Percentiles rank a stretch among this genome's conserved stretches.
These are phyloP conservation scores for Ustilago trichophora DNA, from an alignment of 1,284 basidiomycete genomes.

Conservation along the genomic window DNA sequence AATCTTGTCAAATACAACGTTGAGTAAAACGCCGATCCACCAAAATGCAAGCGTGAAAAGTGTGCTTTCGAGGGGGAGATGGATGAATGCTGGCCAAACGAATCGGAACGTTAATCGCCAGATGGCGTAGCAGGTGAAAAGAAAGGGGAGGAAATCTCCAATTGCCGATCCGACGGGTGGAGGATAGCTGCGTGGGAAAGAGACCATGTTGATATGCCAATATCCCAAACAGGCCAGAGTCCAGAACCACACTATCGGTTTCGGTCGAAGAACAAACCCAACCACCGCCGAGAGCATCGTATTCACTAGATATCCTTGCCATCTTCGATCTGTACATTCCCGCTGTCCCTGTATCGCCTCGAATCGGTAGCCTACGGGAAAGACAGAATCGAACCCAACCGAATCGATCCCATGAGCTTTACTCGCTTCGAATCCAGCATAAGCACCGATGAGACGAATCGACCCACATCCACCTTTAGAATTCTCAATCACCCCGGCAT, in stretches of 20 bases:
- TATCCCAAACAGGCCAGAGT: slow-evolving; percentile 83
- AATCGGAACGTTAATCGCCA: slow-evolving; percentile 81
- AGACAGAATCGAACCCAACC: slow-evolving; percentile 77
- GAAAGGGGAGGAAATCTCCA: slow-evolving; percentile 78
- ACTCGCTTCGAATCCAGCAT: slow-evolving; percentile 75
- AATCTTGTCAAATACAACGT: slow-evolving; percentile 62
- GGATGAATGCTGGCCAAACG: slow-evolving; percentile 76
- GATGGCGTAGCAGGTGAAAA: slow-evolving; percentile 82
- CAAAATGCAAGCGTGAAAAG: slow-evolving; percentile 80
- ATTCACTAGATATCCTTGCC: slow-evolving; percentile 58
- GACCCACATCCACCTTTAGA: slow-evolving; percentile 80
- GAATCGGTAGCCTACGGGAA: slow-evolving; percentile 74
- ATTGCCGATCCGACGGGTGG: slow-evolving; percentile 74
- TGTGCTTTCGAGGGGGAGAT: slow-evolving; percentile 76
- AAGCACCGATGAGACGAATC: slow-evolving; percentile 76
- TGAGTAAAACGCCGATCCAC: slow-evolving; percentile 75
- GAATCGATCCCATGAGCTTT: slow-evolving; percentile 76
- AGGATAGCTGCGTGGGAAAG: slow-evolving; percentile 74
- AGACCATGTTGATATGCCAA: slow-evolving; percentile 85
- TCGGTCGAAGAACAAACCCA: slow-evolving; percentile 78
- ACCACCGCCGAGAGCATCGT: slow-evolving; percentile 72
- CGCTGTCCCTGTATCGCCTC: slow-evolving; percentile 68
- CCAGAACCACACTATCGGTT: slow-evolving; percentile 74
- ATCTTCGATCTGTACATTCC: slow-evolving; percentile 78
- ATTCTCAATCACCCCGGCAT: slow-evolving; percentile 76